Evolutionary conservation across 192 early-diverging fungal genomes (phyloP), one percentile per base, ranked within the genome.

Genomic region (Coemansia sp.): DNA sequence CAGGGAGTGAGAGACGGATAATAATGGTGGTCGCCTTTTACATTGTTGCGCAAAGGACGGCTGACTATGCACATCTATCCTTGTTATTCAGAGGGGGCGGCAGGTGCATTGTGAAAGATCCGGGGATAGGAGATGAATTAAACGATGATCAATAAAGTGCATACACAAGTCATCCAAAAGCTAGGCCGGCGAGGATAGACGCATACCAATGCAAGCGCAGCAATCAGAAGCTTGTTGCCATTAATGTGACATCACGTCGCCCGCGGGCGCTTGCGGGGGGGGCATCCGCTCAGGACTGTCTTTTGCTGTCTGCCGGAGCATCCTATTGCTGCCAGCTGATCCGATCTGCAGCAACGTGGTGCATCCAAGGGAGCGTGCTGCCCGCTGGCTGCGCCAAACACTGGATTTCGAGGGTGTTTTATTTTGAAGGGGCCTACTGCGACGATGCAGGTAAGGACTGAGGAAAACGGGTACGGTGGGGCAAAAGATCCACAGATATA

Each of bases 21-120:
- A 44, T 44, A 44, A 23, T 7, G 26, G 29, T 22, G 29, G 41
- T 26, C 23, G 39, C n/a, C 20, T 41, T 21, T 41, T 13, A 8
- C 41, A 44, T 44, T 44, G 41, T 44, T 23, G n/a, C 10, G 41
- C 23, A 44, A 44, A 44, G 41, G 18, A 44, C 29, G 41, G 13
- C 35, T 37, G 9, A 18, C 14, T 18, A 37, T 37, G 16, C 35
- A 16, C 17, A 18, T 18, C 14, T 37, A 37, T 37, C n/a, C 18
- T 18, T 18, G 14, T 29, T 37, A 18, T 37, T 18, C 19, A 9
- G 3, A n/a, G 34, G 19, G 13, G 35, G n/a, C n/a, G n/a, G n/a
- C n/a, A n/a, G n/a, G n/a, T n/a, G 18, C 19, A 37, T 37, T 37
- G 18, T 37, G 35, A 37, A 37, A 18, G 35, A n/a, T n/a, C 16